Base-by-base conservation (phyloP, 2,329 filamentous ascomycete genomes). In the Aspergillus sp. region DNA sequence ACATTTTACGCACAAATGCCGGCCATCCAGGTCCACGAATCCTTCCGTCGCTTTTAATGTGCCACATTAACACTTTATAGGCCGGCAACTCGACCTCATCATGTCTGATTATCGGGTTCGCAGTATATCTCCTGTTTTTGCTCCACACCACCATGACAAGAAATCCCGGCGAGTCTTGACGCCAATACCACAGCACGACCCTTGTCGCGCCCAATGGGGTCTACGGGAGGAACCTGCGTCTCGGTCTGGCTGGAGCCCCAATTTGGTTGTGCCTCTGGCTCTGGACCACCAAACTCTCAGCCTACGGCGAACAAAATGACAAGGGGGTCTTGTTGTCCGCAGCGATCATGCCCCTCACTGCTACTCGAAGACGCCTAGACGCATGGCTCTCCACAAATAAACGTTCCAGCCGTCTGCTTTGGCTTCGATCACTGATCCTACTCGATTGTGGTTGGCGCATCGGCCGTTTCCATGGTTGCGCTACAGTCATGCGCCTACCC, bases 131-230 rank as follows among this genome's bases (percentile, higher is more conserved):
- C 12, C 41, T 56, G 22, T 48, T 52, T 22, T 48, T 24, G 43
- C 56, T 45, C 50, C 45, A 53, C 45, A 53, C 53, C 38, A 53
- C 48, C 34, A 32, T 22, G 45, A 45, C 48, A 53, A 24, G 4
- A 41, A 47, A 45, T 22, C 32, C 36, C 15, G 15, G 15, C 3
- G 7, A 53, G 44, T 57, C 54, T 57, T 59, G 62, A 62, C 63
- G 60, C 62, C 62, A 62, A 58, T 54, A 58, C 36, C 50, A 30
- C 30, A 38, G 30, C 50, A 55, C 53, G 55, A 38, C 22, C 52
- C 34, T 54, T 13, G 30, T 18, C 45, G 54, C 48, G 42, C 39
- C 62, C 64, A 66, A 66, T 66, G 47, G 60, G 61, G 52, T 38
- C 51, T 48, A 18, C 32, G 55, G 54, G 53, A 53, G 47, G 44